Base-by-base conservation (phyloP, 257 asterid genomes). In the Jasminum sambac region DNA sequence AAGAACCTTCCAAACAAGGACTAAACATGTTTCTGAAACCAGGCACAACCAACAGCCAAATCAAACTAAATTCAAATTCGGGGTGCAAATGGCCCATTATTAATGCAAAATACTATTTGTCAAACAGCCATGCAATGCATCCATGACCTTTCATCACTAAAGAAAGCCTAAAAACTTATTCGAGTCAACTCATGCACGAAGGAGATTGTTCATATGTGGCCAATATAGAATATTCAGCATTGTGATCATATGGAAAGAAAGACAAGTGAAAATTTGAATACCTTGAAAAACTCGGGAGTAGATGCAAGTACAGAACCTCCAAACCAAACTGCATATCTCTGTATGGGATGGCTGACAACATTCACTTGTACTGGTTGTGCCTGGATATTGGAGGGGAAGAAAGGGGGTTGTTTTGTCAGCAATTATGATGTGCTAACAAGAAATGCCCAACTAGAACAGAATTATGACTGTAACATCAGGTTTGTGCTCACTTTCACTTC, bases 271-370 rank as follows among this genome's bases (percentile, higher is more conserved):
- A 64, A 48, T 55, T 39, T 64, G 64, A 69, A 44, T 83, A 95
- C 98, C 84, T 90, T 79, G 81, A 84, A 91, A 81, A 95, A 91
- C 80, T 95, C 97, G 40, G 98, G 96, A 17, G 95, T 91, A 66
- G 99, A 95, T 71, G 96, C 97, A 70, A 91, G 95, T 48, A 91
- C 97, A 6, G 99, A 95, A 62, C 98, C 99, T 64, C 99, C 99
- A 80, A 91, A 94, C 99, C 99, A 94, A 77, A 89, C 99, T 72
- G 99, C 99, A 68, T 83, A 85, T 84, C 96, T 91, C 86, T 95
- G 98, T 79, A 91, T 84, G 50, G 95, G 98, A 80, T 89, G 92
- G 85, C 98, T 91, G 71, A 85, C 89, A 50, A 95, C 99, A 78
- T 88, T 89, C 70, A 95, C 97, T 82, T 95, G 98, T 84, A 95